Conservation (phyloP, 139 green algal genomes). For the Chlorella sp. region DNA sequence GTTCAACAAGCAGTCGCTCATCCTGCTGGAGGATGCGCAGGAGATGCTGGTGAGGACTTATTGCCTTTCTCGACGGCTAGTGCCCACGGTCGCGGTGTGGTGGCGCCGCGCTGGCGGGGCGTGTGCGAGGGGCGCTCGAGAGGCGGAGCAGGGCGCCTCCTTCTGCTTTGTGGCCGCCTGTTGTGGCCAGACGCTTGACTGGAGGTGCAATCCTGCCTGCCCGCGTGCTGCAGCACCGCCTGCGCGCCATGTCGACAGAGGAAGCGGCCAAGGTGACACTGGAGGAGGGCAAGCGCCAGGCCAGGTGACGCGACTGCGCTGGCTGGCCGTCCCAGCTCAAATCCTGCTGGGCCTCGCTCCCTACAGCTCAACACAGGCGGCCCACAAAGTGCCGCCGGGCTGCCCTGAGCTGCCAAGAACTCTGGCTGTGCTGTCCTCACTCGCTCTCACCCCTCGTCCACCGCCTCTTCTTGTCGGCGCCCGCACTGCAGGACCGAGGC, state of each 20-base stretch:
- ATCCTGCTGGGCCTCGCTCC: not conserved
- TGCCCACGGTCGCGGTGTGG: no score
- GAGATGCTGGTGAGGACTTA: slow-evolving; percentile 5
- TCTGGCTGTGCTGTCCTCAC: not conserved
- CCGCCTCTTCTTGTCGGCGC: no score
- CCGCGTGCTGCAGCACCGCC: slow-evolving; percentile 30
- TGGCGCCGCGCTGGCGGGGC: no score
- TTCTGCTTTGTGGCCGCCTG: no score
- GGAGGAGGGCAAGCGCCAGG: slow-evolving; percentile 43
- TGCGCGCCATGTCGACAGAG: slow-evolving; percentile 25
- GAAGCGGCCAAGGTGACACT: slow-evolving; percentile 22
- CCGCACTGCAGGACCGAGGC: slow-evolving; percentile 56
- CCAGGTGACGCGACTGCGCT: slow-evolving; percentile 43
- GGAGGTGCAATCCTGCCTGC: not conserved
- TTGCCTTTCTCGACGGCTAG: no score
- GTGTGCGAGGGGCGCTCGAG: no score
- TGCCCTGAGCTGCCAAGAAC: no score
- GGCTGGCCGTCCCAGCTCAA: not conserved
- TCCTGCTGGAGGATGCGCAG: slow-evolving; percentile 56
- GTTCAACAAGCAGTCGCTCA: slow-evolving; percentile 55
- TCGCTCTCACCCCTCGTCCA: not conserved
- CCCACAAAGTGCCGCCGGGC: no score
- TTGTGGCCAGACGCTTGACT: no score
- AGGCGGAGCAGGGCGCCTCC: no score
- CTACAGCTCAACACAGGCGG: no score